These are phyloP conservation scores for Chytridium lagenaria DNA, from an alignment of 371 early-diverging fungal species.

Conservation along the genomic window DNA sequence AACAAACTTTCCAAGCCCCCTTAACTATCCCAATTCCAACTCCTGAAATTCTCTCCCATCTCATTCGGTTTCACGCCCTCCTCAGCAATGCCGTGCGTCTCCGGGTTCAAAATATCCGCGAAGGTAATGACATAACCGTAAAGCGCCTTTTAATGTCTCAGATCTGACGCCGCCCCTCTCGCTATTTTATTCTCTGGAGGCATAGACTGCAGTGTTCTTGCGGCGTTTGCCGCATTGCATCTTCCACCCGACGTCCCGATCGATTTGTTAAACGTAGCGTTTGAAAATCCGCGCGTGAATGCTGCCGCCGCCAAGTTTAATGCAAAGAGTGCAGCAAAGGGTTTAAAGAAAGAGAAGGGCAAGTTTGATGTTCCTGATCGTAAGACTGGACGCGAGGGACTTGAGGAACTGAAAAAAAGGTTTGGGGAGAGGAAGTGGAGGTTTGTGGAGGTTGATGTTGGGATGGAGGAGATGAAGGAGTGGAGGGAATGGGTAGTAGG, in stretches of 20 bases:
- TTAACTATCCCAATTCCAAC: not conserved
- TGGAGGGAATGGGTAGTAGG: constrained; percentile 66
- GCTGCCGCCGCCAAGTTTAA: no score
- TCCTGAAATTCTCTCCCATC: not conserved
- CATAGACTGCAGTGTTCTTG: constrained; percentile 87
- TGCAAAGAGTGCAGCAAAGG: no score
- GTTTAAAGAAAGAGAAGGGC: constrained; percentile 36
- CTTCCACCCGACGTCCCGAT: constrained; percentile 77
- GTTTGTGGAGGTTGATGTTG: constrained; percentile 89
- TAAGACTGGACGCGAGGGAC: constrained; percentile 67
- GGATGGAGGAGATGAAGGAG: constrained; percentile 70
- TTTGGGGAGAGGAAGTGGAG: constrained; percentile 80
- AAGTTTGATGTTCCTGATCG: constrained; percentile 90
- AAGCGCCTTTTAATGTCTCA: not conserved
- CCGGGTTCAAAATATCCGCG: constrained; percentile 17
- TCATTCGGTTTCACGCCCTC: not conserved
- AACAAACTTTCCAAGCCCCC: not conserved
- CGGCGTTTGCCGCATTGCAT: constrained; percentile 74
- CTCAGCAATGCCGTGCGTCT: constrained; percentile 19
- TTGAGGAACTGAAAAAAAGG: constrained; percentile 48
- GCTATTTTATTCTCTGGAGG: constrained; percentile 93
- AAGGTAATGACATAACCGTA: no score
- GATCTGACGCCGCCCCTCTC: not conserved
- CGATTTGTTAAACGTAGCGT: constrained; percentile 94
- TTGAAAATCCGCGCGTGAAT: constrained; percentile 86